These are phyloP conservation scores for Neoboletus magnificus DNA, from an alignment of 768 basidiomycete species.

Conservation along the genomic window DNA sequence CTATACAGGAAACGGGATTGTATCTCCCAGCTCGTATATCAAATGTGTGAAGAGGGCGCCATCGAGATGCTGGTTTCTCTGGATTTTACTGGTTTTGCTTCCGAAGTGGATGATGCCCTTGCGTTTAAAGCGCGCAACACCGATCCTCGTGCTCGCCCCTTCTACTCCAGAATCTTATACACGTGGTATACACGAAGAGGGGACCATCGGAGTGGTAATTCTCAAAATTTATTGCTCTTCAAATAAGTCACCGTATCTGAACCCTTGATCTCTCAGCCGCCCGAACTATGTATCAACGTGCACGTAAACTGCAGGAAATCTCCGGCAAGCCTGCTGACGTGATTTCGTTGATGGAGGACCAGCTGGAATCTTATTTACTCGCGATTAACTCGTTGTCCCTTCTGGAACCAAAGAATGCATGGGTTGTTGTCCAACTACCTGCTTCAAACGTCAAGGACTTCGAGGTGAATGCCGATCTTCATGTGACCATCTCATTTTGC, in stretches of 20 bases:
- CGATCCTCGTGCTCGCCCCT: slow-evolving; percentile 80
- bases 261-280: slow-evolving; percentile 57
- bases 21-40: slow-evolving; percentile 77
- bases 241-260: slow-evolving; percentile 15
- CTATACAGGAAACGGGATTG: slow-evolving; percentile 71
- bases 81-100: slow-evolving; percentile 80
- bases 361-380: slow-evolving; percentile 76
- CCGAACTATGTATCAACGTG: slow-evolving; percentile 90
- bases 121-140: slow-evolving; percentile 93
- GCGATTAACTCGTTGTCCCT: slow-evolving; percentile 88
- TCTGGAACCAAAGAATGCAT: slow-evolving; percentile 76
- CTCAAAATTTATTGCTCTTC: slow-evolving; percentile 10
- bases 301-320: slow-evolving; percentile 63
- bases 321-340: slow-evolving; percentile 35
- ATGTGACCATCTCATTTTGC: slow-evolving; percentile 14
- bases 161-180: slow-evolving; percentile 90
- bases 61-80: slow-evolving; percentile 74
- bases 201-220: slow-evolving; percentile 88
- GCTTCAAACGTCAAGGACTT: slow-evolving; percentile 44
- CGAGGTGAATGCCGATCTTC: slow-evolving; percentile 37
- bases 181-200: slow-evolving; percentile 87
- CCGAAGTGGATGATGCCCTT: slow-evolving; percentile 84
- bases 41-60: slow-evolving; percentile 89
- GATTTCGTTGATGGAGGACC: slow-evolving; percentile 56
- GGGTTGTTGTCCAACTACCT: slow-evolving; percentile 68